Evolutionary conservation across 75 land plant species (phyloP).

Genomic region (Pinus taeda): DNA sequence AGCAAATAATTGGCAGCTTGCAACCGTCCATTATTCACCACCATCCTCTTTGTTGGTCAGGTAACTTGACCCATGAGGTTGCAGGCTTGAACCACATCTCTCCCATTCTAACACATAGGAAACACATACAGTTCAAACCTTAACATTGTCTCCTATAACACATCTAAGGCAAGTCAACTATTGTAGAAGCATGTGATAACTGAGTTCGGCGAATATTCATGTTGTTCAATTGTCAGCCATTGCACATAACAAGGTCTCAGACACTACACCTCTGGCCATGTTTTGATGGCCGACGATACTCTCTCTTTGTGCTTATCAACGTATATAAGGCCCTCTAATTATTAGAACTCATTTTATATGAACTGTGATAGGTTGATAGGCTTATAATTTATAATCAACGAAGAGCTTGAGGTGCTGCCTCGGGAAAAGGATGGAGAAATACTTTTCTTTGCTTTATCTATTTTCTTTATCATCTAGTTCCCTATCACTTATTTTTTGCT

Average conservation of each 20-base stretch:
- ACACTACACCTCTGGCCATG: too few relatives aligned
- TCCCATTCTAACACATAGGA: too few relatives aligned
- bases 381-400: slow-evolving; percentile 3
- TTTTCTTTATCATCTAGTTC: neutral
- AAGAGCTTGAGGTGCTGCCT: neutral
- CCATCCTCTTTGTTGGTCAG: neutral
- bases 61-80: neutral
- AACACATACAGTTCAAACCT: too few relatives aligned
- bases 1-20: neutral
- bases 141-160: neutral
- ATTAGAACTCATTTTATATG: neutral
- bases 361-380: neutral
- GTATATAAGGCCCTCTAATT: neutral
- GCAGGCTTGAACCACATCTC: neutral
- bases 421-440: slow-evolving; percentile 12
- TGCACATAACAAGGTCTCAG: neutral
- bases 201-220: neutral
- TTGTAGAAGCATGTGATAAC: neutral
- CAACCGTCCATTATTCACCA: neutral
- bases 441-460: slow-evolving; percentile 3
- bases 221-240: neutral
- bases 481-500: neutral
- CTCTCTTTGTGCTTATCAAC: neutral
- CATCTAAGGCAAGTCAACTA: neutral
- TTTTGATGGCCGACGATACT: neutral